A percentile compares a stretch with the other conserved stretches of the same genome.
Conservation (phyloP, 805 yeast species). For the Candida anglica region DNA sequence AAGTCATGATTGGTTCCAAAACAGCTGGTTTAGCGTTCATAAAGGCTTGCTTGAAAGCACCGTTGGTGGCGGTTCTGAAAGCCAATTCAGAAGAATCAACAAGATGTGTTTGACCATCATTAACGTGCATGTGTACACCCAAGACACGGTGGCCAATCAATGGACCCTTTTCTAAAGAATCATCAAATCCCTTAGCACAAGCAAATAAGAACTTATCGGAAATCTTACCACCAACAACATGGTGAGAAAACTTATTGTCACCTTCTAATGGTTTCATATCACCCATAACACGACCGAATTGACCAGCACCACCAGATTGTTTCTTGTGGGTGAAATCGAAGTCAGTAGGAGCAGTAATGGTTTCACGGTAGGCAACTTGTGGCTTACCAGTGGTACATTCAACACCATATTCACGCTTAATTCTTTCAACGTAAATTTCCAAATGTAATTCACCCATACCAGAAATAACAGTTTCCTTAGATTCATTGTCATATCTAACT, state of each 20-base stretch:
- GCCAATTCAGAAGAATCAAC: constrained; percentile 97
- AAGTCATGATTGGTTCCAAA: constrained; percentile 95
- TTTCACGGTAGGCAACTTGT: constrained; percentile 96
- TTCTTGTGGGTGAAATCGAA: constrained; percentile 96
- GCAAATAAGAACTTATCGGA: constrained; percentile 93
- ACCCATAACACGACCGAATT: constrained; percentile 95
- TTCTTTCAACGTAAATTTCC: constrained; percentile 97
- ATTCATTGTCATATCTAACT: constrained; percentile 83
- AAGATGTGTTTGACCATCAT: constrained; percentile 96
- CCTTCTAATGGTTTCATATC: constrained; percentile 60
- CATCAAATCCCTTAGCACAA: constrained; percentile 93
- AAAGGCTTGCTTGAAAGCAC: constrained; percentile 92
- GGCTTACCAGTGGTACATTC: constrained; percentile 96
- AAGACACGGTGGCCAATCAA: constrained; percentile 90
- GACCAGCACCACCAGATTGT: constrained; percentile 99
- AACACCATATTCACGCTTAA: constrained; percentile 94
- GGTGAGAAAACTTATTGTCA: constrained; percentile 75
- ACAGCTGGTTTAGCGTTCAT: constrained; percentile 79
- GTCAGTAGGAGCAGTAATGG: constrained; percentile 65
- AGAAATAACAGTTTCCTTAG: constrained; percentile 90
- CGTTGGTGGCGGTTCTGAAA: constrained; percentile 86
- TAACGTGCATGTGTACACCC: constrained; percentile 88
- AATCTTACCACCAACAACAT: constrained; percentile 94
- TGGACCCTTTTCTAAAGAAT: constrained; percentile 94
- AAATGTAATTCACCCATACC: constrained; percentile 99